A percentile compares a stretch with the other conserved stretches of the same genome.
Conservation (phyloP, 257 asterid genomes). For the Plantago major region DNA sequence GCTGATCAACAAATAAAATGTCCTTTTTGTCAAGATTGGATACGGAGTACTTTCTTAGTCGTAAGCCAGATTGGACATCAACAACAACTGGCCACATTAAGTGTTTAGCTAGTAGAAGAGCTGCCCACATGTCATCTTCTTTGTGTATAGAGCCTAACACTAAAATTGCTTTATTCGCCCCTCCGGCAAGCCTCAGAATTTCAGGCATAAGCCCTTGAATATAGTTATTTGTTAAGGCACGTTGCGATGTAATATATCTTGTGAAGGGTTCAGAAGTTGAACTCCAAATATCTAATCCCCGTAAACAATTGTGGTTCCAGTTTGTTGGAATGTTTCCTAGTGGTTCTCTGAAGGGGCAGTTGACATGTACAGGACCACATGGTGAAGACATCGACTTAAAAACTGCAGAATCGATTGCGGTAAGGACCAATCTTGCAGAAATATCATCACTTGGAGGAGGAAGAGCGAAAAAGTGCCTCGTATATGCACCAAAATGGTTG, state of each 20-base stretch:
- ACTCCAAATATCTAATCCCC: slow-evolving; percentile 78
- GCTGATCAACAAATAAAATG: slow-evolving; percentile 76
- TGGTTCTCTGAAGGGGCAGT: slow-evolving; percentile 94
- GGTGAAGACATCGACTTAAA: slow-evolving; percentile 70
- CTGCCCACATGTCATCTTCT: slow-evolving; percentile 95
- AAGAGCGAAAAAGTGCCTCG: slow-evolving; percentile 68
- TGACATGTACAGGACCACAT: slow-evolving; percentile 83
- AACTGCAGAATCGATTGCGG: slow-evolving; percentile 79
- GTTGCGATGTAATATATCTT: slow-evolving; percentile 52
- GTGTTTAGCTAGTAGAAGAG: slow-evolving; percentile 88
- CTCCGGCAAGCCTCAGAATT: slow-evolving; percentile 58
- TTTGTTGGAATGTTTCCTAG: slow-evolving; percentile 46
- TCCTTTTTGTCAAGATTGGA: slow-evolving; percentile 56
- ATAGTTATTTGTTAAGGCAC: slow-evolving; percentile 34
- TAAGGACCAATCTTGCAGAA: slow-evolving; percentile 80
- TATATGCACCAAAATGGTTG: slow-evolving; percentile 80
- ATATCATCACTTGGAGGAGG: slow-evolving; percentile 77
- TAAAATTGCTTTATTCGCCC: slow-evolving; percentile 68
- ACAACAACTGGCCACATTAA: slow-evolving; percentile 84
- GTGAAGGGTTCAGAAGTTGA: slow-evolving; percentile 68
- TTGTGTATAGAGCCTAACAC: slow-evolving; percentile 76
- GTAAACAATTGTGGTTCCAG: slow-evolving; percentile 61
- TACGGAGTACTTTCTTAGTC: slow-evolving; percentile 70
- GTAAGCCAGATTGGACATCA: slow-evolving; percentile 81
- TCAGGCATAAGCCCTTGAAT: slow-evolving; percentile 38